Base-by-base conservation (phyloP, 192 early-diverging fungal genomes). In the Coemansia sp. region DNA sequence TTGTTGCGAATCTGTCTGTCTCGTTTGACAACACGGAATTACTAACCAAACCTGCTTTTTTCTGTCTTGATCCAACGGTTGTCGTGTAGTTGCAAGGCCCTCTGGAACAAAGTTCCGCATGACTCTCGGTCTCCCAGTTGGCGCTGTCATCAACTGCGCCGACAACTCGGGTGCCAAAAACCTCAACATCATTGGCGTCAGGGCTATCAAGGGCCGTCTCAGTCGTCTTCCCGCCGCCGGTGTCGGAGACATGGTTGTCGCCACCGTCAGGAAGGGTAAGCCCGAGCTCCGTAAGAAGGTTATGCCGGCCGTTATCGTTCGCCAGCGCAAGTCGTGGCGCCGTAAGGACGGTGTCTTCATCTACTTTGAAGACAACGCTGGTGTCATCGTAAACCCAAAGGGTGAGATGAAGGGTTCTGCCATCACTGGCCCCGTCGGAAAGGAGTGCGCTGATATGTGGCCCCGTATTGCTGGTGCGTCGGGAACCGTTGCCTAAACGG, bases 161-260 rank as follows among this genome's bases (percentile, higher is more conserved):
- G 98, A 99, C 86, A 99, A 99, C 95, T 98, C 96, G 85, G 98
- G 98, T 58, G 98, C 98, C 83, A 99, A 99, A 92, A 99, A 99
- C 92, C 89, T 99, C 71, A 97, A 98, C 91, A 90, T 99, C 76
- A 97, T 99, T 77, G 91, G 96, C 75, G 98, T 99, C 81, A 89
- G 89, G 76, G 93, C 95, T 64, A 93, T 98, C 77, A 91, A 94
- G 86, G 94, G 92, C 71, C 92, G 96, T 82, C 87, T 99, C 39
- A 97, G 95, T 92, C 89, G 95, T 85, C 89, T 99, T 67, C 98
- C 98, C 52, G 92, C 96, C 71, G 96, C 93, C 85, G 95, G 94
- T 87, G 92, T 92, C 72, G 98, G 98, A 85, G 98, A 99, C 89
- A 98, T 99, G 94, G 90, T 99, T 64, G 87, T 98, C 69, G 96